Base-by-base conservation (phyloP, 768 basidiomycete species). In the Termitomyces sp. region DNA sequence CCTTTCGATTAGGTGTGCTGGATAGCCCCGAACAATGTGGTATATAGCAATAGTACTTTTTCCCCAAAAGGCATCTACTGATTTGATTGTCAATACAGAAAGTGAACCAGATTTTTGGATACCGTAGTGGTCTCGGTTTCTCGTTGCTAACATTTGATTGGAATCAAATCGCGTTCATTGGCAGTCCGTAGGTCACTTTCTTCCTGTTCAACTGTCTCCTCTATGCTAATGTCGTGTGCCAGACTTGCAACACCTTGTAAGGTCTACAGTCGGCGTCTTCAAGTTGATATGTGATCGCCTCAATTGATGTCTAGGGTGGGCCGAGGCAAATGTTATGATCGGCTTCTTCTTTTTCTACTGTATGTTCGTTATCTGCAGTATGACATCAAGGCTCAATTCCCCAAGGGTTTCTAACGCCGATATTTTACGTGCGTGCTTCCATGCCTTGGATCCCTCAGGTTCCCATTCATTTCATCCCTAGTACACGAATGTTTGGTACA, bases 321-420 rank as follows among this genome's bases (percentile, higher is more conserved):
- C 88, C 3, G 84, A 88, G 68, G 89, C 86, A 5, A 91, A 91
- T 70, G 77, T 91, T 33, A 77, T 83, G 58, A 73, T 76, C 39
- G 84, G 87, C 11, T 86, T 91, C 66, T 72, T 87, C 48, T 71
- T 87, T 65, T 84, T 91, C 69, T 87, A 86, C 69, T 92, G 86
- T 84, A 59, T 77, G 69, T 33, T 51, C 15, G 28, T 12, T 35
- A 9, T 63, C 59, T 57, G 20, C 44, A 40, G 35, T 51, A 4
- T 13, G 22, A 35, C 28, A 16, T 15, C n/a, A 53, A 44, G 49
- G 22, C 42, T 62, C 39, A 54, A 40, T 62, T 46, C 8, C 59
- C 54, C 53, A 20, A 82, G 79, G 78, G 82, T 78, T 83, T 65
- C 70, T 85, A 46, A 78, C 79, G 46, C 83, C 84, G 18, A 71